Percentiles rank a stretch among this genome's conserved stretches.
Evolutionary conservation across 169 alveolate species (phyloP).

Genomic region (Plasmodium vinckei): DNA sequence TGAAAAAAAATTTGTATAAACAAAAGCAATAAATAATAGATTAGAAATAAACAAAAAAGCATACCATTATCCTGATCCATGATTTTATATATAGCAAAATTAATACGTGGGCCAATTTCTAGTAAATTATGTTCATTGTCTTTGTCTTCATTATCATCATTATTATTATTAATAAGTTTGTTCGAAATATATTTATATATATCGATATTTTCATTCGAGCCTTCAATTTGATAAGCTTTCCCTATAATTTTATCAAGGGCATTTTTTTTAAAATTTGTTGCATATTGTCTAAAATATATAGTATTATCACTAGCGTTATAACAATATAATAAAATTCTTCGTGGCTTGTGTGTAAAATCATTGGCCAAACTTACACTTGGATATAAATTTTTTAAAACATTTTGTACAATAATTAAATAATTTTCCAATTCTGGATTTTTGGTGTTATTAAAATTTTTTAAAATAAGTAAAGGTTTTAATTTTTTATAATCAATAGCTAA

Average conservation of each 20-base stretch:
- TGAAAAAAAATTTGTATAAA: background rate
- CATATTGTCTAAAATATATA: constrained; percentile 71
- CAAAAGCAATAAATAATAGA: background rate
- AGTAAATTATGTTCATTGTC: constrained; percentile 9
- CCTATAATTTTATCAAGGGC: constrained; percentile 35
- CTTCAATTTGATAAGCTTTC: constrained; percentile 42
- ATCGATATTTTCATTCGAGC: constrained; percentile 14
- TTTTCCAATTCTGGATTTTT: constrained; percentile 41
- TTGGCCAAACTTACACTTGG: constrained; percentile 55
- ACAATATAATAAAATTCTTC: constrained; percentile 56
- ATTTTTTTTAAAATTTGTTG: constrained; percentile 14
- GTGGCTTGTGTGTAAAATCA: constrained; percentile 30
- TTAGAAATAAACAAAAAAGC: background rate
- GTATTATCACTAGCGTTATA: constrained; percentile 52
- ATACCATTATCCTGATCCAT: constrained; percentile 74
- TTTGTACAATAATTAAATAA: constrained; percentile 64
- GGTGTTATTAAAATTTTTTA: constrained; percentile 60
- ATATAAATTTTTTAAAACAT: constrained; percentile 56
- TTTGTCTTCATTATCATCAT: constrained; percentile 8
- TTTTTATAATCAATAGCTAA: constrained; percentile 18
- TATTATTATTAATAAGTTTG: constrained; percentile 9
- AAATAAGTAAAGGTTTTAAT: constrained; percentile 75
- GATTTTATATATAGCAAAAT: constrained; percentile 48
- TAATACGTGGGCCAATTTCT: constrained; percentile 74
- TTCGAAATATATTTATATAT: constrained; percentile 43